phyloP scores from a whole-genome alignment of 306 rosid genomes.

The Corylus heterophylla region DNA sequence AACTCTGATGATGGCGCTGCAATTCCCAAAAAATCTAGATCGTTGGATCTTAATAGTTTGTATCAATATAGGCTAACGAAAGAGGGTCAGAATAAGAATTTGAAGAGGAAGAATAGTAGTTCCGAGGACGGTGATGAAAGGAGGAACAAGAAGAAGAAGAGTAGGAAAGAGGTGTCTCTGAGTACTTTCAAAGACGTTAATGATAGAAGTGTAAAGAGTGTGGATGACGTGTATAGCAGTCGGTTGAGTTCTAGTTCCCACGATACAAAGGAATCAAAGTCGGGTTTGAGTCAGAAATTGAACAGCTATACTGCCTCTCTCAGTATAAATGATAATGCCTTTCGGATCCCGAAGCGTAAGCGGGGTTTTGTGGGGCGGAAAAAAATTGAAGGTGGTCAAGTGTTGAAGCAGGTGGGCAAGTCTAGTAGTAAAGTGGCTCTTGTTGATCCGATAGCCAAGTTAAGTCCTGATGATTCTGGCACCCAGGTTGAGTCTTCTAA shows the following conservation, averaged over 20 bases:
- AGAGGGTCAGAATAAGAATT: conserved; percentile 37
- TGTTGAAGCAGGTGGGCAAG: conserved; percentile 35
- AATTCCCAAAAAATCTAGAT: conserved; percentile 68
- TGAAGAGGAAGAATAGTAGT: conserved; percentile 53
- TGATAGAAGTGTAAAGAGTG: conserved; percentile 45
- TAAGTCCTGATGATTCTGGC: conserved; percentile 45
- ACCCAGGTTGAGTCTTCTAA: conserved; percentile 37
- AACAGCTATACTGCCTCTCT: conserved; percentile 50
- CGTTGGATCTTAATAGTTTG: conserved; percentile 88
- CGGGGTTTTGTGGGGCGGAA: conserved; percentile 75
- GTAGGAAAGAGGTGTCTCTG: conserved; percentile 64
- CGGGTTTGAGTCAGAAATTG: conserved; percentile 41
- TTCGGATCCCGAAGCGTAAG: conserved; percentile 82
- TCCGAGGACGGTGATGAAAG: conserved; percentile 45
- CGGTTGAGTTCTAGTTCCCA: conserved; percentile 44
- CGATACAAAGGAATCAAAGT: conserved; percentile 45
- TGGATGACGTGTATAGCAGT: conserved; percentile 43
- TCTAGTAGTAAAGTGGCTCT: conserved; percentile 39
- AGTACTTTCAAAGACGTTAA: conserved; percentile 77
- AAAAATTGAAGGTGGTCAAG: conserved; percentile 47
- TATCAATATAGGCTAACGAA: conserved; percentile 48
- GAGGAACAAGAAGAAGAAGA: conserved; percentile 53
- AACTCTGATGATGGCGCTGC: conserved; percentile 58
- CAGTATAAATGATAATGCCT: conserved; percentile 40
- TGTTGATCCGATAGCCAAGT: conserved; percentile 44